Base-by-base conservation (phyloP, 495 filamentous ascomycete species). In the Penicillium manginii region DNA sequence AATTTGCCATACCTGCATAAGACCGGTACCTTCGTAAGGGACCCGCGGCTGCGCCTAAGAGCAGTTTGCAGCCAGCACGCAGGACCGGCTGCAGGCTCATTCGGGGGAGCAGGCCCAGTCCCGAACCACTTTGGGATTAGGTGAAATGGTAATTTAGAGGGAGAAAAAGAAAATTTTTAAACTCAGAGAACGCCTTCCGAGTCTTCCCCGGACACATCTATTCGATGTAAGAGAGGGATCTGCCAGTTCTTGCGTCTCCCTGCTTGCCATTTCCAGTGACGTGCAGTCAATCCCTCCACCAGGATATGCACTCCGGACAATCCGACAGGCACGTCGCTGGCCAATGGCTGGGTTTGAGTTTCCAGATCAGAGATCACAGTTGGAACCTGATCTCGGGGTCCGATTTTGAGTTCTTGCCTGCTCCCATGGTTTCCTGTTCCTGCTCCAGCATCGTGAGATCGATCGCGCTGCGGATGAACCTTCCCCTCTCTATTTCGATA, bases 61-160 rank as follows among this genome's bases (percentile, higher is more conserved):
- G n/a, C 39, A 57, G 54, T 58, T 26, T 65, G 67, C 64, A 64
- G 59, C 35, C 33, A 32, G 57, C 63, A 60, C 61, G 66, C 59
- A 62, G 53, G 55, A 50, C 40, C 56, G 26, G 43, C 59, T 59
- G 62, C 61, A 54, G 47, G 18, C 55, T n/a, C 26, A 59, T 55
- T 66, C 32, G 57, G 63, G 52, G 50, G 56, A 15, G 54, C 56
- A 50, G 42, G 21, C 14, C 48, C 55, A 63, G 45, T 45, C 61
- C 67, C 58, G 66, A 69, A 69, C 66, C 61, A 64, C 62, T 63
- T 26, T 29, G 39, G 54, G 48, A 54, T 63, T 55, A 48, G 15
- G 43, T 1, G 17, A 1, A 17, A n/a, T 18, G 6, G 40, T 43
- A 9, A 18, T 17, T 43, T 43, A 43, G 15, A 26, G 21, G 6